These are phyloP conservation scores for Aspergillus heteromorphus DNA, from an alignment of 495 filamentous ascomycete species.

Conservation along the genomic window DNA sequence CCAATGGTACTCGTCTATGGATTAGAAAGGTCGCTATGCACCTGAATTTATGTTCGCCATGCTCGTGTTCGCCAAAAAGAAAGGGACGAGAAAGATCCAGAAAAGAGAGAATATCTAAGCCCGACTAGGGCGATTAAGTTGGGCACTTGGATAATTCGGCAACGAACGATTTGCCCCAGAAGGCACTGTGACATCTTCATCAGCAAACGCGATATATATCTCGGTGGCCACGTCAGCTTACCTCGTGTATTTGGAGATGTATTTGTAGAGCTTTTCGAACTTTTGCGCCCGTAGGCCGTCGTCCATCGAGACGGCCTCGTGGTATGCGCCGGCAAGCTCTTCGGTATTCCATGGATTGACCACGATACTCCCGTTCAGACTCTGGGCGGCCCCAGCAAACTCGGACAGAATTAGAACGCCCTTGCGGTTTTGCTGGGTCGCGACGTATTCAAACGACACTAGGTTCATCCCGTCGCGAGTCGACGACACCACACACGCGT, in stretches of 20 bases:
- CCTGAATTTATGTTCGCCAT: not conserved
- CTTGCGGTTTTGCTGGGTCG: constrained; percentile 80
- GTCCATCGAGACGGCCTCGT: constrained; percentile 89
- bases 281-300: constrained; percentile 78
- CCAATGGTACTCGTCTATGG: not conserved
- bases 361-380: constrained; percentile 84
- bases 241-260: constrained; percentile 93
- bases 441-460: constrained; percentile 96
- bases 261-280: constrained; percentile 83
- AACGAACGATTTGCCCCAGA: constrained; percentile 97
- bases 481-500: constrained; percentile 90
- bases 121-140: not conserved
- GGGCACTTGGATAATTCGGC: constrained; percentile 52
- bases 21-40: not conserved
- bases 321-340: constrained; percentile 86
- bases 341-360: constrained; percentile 98
- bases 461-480: constrained; percentile 99
- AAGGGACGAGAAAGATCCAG: not conserved
- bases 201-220: not conserved
- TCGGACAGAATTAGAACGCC: constrained; percentile 94
- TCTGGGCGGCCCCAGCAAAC: constrained; percentile 91
- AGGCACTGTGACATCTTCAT: constrained; percentile 54
- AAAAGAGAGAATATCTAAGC: not conserved
- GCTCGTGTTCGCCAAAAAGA: not conserved
- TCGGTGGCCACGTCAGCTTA: constrained; percentile 22